phyloP scores from a whole-genome alignment of 495 filamentous ascomycete species.

The Astrothelium subdiscretum region DNA sequence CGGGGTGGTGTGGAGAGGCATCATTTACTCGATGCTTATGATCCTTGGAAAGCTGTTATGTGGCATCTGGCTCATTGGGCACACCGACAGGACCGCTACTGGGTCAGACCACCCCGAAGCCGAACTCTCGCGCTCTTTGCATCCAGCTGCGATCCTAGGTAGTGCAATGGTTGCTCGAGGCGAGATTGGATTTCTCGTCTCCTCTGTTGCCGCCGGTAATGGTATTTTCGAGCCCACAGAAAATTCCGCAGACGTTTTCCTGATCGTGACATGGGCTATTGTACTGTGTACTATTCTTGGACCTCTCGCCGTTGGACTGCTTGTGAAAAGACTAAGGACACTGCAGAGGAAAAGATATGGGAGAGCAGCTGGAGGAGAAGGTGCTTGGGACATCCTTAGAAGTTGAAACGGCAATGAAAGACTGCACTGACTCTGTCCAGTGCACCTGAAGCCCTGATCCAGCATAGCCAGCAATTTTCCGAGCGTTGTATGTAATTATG shows the following conservation, averaged over 20 bases:
- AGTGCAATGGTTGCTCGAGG: conserved; percentile 64
- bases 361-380: neutral
- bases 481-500: neutral
- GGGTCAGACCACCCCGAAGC: conserved; percentile 25
- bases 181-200: conserved; percentile 70
- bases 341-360: conserved; percentile 12
- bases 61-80: conserved; percentile 51
- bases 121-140: conserved; percentile 35
- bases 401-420: neutral
- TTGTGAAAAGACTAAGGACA: conserved; percentile 40
- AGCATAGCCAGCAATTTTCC: neutral
- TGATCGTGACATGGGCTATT: conserved; percentile 65
- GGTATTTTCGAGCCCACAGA: conserved; percentile 36
- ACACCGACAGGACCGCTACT: conserved; percentile 15
- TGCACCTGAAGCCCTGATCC: neutral
- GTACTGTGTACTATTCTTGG: conserved; percentile 63
- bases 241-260: conserved; percentile 37
- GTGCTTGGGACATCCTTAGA: neutral
- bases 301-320: conserved; percentile 52
- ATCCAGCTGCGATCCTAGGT: conserved; percentile 47
- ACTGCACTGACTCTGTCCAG: neutral
- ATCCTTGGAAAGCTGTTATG: conserved; percentile 49
- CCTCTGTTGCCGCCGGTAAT: conserved; percentile 50
- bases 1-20: conserved; percentile 55
- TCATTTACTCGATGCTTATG: conserved; percentile 68